These are phyloP conservation scores for Zygosaccharomyces siamensis DNA, from an alignment of 805 yeast species.

Conservation along the genomic window DNA sequence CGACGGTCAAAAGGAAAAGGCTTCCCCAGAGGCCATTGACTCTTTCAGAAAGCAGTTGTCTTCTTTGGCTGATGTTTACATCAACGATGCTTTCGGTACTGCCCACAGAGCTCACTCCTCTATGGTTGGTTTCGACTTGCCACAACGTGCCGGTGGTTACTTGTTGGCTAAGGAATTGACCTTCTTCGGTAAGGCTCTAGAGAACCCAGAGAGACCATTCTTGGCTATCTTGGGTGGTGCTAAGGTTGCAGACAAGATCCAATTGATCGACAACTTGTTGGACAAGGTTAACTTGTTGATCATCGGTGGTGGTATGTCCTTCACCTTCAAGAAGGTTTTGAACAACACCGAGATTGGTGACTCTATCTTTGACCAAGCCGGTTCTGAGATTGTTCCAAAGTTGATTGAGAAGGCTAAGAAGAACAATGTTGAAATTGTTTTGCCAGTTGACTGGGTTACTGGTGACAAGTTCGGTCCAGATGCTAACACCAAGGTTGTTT, in stretches of 20 bases:
- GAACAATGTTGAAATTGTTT: constrained; percentile 86
- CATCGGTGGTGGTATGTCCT: constrained; percentile 99
- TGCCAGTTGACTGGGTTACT: constrained; percentile 94
- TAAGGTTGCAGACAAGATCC: constrained; percentile 98
- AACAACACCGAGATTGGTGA: constrained; percentile 84
- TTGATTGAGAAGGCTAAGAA: constrained; percentile 94
- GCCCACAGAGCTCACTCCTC: constrained; percentile 99
- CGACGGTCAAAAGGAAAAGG: constrained; percentile 91
- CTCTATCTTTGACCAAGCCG: constrained; percentile 89
- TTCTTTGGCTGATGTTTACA: constrained; percentile 91
- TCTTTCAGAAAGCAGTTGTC: constrained; percentile 87
- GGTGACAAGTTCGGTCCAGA: constrained; percentile 93
- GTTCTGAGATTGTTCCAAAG: constrained; percentile 90
- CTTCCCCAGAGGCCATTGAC: constrained; percentile 76
- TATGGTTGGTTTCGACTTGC: constrained; percentile 94
- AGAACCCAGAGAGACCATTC: constrained; percentile 97
- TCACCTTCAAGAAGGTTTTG: constrained; percentile 94
- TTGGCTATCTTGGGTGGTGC: constrained; percentile 99
- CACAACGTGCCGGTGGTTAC: constrained; percentile 98
- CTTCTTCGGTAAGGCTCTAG: constrained; percentile 97
- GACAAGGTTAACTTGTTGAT: constrained; percentile 93
- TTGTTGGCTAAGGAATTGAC: constrained; percentile 94
- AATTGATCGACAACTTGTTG: constrained; percentile 91
- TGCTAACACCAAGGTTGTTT: constrained; percentile 79
- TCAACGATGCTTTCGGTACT: constrained; percentile 98